phyloP scores from a whole-genome alignment of 2,329 filamentous ascomycete species.

The Calonectria honghensis region DNA sequence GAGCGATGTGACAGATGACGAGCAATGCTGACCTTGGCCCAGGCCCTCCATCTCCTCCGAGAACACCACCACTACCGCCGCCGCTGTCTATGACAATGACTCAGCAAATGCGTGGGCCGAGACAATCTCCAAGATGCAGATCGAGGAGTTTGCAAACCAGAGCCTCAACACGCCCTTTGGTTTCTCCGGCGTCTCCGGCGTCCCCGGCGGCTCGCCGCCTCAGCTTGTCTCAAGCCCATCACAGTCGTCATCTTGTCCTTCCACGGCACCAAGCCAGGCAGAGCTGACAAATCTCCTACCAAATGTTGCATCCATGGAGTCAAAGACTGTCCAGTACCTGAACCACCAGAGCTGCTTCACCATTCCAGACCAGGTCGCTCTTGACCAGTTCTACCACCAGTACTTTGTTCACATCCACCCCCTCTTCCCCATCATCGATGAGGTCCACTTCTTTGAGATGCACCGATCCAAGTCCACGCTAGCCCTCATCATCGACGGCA shows the following conservation, averaged over 20 bases:
- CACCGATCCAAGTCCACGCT: slow-evolving; percentile 23
- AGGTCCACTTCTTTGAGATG: slow-evolving; percentile 32
- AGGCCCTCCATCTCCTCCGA: slow-evolving; percentile 18
- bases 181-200: background rate
- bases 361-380: slow-evolving; percentile 20
- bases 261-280: background rate
- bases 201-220: slow-evolving; percentile 1
- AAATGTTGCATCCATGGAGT: slow-evolving; percentile 27
- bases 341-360: slow-evolving; percentile 34
- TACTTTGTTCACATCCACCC: slow-evolving; percentile 36
- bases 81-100: slow-evolving; percentile 1
- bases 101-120: slow-evolving; percentile 8
- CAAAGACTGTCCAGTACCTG: slow-evolving; percentile 15
- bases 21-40: slow-evolving; percentile 10
- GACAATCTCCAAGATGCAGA: slow-evolving; percentile 10
- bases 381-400: slow-evolving; percentile 25
- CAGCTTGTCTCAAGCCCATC: slow-evolving; percentile 22
- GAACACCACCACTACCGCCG: background rate
- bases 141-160: slow-evolving; percentile 16
- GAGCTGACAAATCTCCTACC: slow-evolving; percentile 16
- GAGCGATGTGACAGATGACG: slow-evolving; percentile 2
- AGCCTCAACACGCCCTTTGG: slow-evolving; percentile 22
- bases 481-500: slow-evolving; percentile 26
- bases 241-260: background rate
- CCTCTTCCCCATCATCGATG: slow-evolving; percentile 30